Evolutionary conservation across 176 grass and related monocot genomes (phyloP).

Genomic region (Olyra latifolia): DNA sequence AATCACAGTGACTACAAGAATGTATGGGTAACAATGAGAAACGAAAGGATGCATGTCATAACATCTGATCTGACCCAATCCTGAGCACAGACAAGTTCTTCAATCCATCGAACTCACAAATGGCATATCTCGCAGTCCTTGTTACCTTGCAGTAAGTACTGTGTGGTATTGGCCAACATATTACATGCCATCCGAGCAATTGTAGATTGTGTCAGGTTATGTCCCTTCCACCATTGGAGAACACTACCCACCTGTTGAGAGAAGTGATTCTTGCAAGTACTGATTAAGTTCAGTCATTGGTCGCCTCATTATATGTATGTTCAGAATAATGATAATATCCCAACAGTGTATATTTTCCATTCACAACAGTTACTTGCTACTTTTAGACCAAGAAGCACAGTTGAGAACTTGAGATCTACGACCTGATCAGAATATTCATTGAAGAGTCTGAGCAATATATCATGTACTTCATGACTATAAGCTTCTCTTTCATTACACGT

Average conservation of each 20-base stretch:
- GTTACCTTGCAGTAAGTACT: constrained; percentile 7
- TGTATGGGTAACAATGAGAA: background rate
- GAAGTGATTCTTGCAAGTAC: constrained; percentile 23
- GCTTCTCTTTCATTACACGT: background rate
- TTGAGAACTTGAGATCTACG: too few relatives aligned
- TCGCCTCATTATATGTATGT: background rate
- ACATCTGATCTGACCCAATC: constrained; percentile 21
- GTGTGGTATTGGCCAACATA: constrained; percentile 33
- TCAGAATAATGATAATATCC: background rate
- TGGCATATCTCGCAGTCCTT: constrained; percentile 5
- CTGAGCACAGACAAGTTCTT: constrained; percentile 28
- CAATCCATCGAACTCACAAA: background rate
- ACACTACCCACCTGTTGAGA: background rate
- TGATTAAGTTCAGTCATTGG: constrained; percentile 34
- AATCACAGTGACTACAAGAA: background rate
- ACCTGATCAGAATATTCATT: too few relatives aligned
- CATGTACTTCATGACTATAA: background rate
- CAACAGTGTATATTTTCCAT: background rate
- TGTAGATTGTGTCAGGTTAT: constrained; percentile 14
- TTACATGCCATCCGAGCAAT: constrained; percentile 31
- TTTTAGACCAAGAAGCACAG: background rate
- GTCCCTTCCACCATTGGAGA: constrained; percentile 46
- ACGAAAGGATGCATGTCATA: constrained; percentile 15
- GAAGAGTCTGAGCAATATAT: constrained; percentile 9
- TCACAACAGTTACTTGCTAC: constrained; percentile 3